Evolutionary conservation across 441 rosid genomes (phyloP).

Genomic region (California macrophylla): DNA sequence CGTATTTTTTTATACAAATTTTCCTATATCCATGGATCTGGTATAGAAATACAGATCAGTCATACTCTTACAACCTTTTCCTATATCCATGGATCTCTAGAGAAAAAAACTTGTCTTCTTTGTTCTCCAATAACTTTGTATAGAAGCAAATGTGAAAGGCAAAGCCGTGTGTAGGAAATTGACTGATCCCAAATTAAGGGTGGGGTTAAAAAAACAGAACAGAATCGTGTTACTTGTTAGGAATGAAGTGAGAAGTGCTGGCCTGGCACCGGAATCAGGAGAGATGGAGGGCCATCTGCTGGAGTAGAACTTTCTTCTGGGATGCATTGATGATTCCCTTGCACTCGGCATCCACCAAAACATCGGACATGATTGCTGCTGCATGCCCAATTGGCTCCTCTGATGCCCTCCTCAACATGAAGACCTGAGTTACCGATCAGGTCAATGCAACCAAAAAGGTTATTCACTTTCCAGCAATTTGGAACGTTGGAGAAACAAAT

Average conservation of each 20-base stretch:
- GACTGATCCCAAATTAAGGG: background rate
- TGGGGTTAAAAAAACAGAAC: background rate
- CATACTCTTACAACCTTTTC: slow-evolving; percentile 1
- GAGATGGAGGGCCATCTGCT: slow-evolving; percentile 52
- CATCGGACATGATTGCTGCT: slow-evolving; percentile 55
- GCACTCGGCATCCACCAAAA: slow-evolving; percentile 53
- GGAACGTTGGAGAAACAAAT: background rate
- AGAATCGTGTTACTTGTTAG: background rate
- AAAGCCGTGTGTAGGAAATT: background rate
- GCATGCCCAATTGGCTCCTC: slow-evolving; percentile 64
- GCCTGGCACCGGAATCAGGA: slow-evolving; percentile 15
- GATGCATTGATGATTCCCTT: slow-evolving; percentile 52
- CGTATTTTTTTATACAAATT: background rate
- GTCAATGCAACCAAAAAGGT: slow-evolving; percentile 2
- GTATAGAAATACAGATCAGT: background rate
- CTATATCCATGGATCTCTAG: background rate
- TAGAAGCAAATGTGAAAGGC: background rate
- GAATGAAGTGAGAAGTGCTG: background rate
- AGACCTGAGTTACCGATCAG: slow-evolving; percentile 30
- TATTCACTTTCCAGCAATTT: background rate
- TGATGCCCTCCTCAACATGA: slow-evolving; percentile 55
- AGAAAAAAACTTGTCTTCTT: background rate
- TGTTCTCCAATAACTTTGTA: background rate
- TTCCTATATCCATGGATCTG: background rate
- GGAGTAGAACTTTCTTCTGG: slow-evolving; percentile 50